Evolutionary conservation across 257 asterid genomes (phyloP), one percentile per base, ranked within the genome.

Genomic region (Cynanchum wilfordii): DNA sequence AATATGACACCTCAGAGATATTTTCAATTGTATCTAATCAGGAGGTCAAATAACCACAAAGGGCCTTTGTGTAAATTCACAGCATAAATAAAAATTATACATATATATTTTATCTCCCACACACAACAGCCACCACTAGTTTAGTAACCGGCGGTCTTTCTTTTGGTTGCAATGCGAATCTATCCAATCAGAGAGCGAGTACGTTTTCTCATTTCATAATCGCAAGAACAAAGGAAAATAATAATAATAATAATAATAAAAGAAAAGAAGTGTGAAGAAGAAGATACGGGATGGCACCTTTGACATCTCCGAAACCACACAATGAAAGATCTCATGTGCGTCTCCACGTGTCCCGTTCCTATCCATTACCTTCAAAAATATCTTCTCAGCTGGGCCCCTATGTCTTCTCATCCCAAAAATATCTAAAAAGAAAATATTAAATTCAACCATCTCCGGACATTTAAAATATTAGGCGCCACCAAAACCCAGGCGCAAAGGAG

Each of bases 261-360:
- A 33, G 4, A 33, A 33, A 8, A 42, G 11, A 42, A 42, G 47
- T 42, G 52, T 47, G 17, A 50, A 50, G 20, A 19, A 6, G 25
- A 19, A 52, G 9, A 29, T 17, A 15, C 30, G 24, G 38, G 9
- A 15, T 62, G 24, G 38, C 68, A 67, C 77, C 72, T 84, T 76
- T 81, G 88, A 79, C 85, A 80, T 76, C 74, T 75, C 78, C 71
- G 73, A 82, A 72, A 77, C 93, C 96, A 89, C 91, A 84, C 80
- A 83, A 42, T 44, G 16, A 76, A 76, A 83, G 77, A 75, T 81
- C 72, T 70, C 60, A 20, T 4, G 10, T 4, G 83, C 4, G 40
- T 22, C 4, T 74, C 93, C 92, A 86, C 92, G 90, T 89, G 96
- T 83, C 86, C 1, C 17, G 1, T 2, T 82, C 38, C 30, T 75